These are phyloP conservation scores for Canavalia ensiformis DNA, from an alignment of 306 rosid species.

Conservation along the genomic window DNA sequence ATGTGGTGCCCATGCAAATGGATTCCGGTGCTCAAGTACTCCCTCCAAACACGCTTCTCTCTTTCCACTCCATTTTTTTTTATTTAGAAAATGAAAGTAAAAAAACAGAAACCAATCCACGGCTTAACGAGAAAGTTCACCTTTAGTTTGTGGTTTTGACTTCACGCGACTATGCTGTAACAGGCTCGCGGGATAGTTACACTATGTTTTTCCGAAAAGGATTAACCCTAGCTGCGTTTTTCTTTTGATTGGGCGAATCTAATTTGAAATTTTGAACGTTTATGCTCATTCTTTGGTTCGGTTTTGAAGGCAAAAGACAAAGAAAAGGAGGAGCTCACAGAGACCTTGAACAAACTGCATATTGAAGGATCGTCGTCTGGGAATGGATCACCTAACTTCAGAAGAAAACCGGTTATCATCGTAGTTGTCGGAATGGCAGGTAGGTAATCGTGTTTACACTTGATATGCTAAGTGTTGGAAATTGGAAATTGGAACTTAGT, in stretches of 20 bases:
- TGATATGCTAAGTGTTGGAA: background rate
- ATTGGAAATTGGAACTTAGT: background rate
- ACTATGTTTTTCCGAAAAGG: background rate
- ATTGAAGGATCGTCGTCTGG: slow-evolving; percentile 75
- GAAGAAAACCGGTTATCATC: slow-evolving; percentile 81
- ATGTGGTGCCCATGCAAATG: slow-evolving; percentile 54
- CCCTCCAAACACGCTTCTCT: background rate
- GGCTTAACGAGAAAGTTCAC: background rate
- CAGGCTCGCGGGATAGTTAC: background rate
- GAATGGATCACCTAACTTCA: slow-evolving; percentile 59
- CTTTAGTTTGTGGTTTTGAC: slow-evolving; percentile 15
- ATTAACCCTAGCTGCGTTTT: slow-evolving; percentile 33
- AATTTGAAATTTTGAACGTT: slow-evolving; percentile 6
- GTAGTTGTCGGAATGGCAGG: slow-evolving; percentile 97
- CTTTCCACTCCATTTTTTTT: background rate
- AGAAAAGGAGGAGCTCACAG: slow-evolving; percentile 66
- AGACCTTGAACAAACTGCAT: slow-evolving; percentile 67
- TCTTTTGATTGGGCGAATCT: background rate
- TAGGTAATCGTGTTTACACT: slow-evolving; percentile 41
- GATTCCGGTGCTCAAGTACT: slow-evolving; percentile 60
- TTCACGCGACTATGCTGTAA: background rate
- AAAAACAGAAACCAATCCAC: background rate
- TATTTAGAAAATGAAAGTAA: background rate
- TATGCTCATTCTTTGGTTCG: slow-evolving; percentile 39
- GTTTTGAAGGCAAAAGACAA: slow-evolving; percentile 59